Evolutionary conservation across 768 basidiomycete genomes (phyloP), one percentile per base, ranked within the genome.

Genomic region (Suillus lakei): DNA sequence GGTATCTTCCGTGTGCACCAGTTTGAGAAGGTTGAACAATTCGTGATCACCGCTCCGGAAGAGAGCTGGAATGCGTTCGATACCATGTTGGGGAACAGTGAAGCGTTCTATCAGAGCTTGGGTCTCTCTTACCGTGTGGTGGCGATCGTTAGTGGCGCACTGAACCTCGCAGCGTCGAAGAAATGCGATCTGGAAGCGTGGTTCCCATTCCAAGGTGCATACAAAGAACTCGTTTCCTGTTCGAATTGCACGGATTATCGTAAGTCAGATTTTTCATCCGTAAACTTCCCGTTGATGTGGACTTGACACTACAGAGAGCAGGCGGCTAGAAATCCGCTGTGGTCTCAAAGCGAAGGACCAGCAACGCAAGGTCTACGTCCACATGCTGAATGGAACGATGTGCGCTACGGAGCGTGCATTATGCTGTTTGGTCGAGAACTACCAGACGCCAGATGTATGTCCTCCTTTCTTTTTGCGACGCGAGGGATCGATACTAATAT

Each of bases 1-100:
- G 98, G 98, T 64, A 98, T 99, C 79, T 99, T 99, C 89, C 93
- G 98, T 28, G 97, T 99, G 62, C 98, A 99, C 76, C 98, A 99
- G 79, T 99, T 99, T 70, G 98, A 99, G 81, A 99, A 99, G 83
- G 87, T 99, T 61, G 98, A 99, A 76, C 89, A 99, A 83, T 99
- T 99, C 79, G 90, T 92, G 81, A 86, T 99, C 71, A 98, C 97
- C 8, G 91, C 95, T 30, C 96, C 98, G 1, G 91, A 93, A 69
- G 91, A 95, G 76, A 97, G 96, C 74, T 96, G 96, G 91, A 91
- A 88, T 76, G 91, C 90, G 87, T 92, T 99, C 71, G 92, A 99
- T 65, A 81, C 81, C 65, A 99, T 99, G 98, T 73, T 99, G 46
- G 89, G 79, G 55, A 92, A 89, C 75, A 92, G 93, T 68, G 95